phyloP scores from a whole-genome alignment of 1,284 basidiomycete genomes.

The Trichosporon sp. region DNA sequence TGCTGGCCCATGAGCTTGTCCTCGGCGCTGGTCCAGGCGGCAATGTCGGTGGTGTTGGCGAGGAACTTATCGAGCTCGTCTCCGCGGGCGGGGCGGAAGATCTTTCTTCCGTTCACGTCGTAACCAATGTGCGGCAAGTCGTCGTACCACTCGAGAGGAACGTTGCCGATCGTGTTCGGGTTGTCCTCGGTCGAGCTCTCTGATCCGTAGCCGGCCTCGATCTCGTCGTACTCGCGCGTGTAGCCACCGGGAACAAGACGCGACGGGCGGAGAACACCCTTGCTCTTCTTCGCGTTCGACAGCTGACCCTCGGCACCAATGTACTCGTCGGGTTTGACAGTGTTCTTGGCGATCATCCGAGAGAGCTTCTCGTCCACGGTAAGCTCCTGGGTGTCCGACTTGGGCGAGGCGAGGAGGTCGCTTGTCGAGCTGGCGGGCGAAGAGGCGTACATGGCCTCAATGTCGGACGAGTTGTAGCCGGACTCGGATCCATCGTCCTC shows the following conservation, averaged over 20 bases:
- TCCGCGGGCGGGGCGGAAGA: conserved; percentile 89
- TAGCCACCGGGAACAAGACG: conserved; percentile 74
- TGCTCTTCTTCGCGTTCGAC: conserved; percentile 51
- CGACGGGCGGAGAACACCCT: conserved; percentile 47
- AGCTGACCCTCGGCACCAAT: conserved; percentile 53
- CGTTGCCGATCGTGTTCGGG: conserved; percentile 90
- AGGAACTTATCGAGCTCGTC: conserved; percentile 98
- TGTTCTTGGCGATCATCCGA: conserved; percentile 48
- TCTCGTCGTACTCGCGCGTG: conserved; percentile 88
- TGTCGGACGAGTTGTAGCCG: conserved; percentile 57
- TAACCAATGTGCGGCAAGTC: conserved; percentile 99
- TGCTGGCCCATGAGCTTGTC: conserved; percentile 87
- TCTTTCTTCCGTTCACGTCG: conserved; percentile 90
- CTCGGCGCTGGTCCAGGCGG: conserved; percentile 89
- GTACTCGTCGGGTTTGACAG: conserved; percentile 52
- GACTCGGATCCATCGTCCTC: conserved; percentile 53
- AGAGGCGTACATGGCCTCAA: conserved; percentile 50
- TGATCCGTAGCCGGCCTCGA: conserved; percentile 94
- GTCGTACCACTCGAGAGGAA: conserved; percentile 99
- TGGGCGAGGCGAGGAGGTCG: conserved; percentile 28
- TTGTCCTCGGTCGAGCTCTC: conserved; percentile 98
- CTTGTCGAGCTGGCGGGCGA: conserved; percentile 28
- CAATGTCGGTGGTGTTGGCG: conserved; percentile 87
- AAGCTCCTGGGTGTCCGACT: conserved; percentile 27
- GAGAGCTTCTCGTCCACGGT: conserved; percentile 41